Evolutionary conservation across 179 eudicot species (phyloP).

Genomic region (Silene noctiflora): DNA sequence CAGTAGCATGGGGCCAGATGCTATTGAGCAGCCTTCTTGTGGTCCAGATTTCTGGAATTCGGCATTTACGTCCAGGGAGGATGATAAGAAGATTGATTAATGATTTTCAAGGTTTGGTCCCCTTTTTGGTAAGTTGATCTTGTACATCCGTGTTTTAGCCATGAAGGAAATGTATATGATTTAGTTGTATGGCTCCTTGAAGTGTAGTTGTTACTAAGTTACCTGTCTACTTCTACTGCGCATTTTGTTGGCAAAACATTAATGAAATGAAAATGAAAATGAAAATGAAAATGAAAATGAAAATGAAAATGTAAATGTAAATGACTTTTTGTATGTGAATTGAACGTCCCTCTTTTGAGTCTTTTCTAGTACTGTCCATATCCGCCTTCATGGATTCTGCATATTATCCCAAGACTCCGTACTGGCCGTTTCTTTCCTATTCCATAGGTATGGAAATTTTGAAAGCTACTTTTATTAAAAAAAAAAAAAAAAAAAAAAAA

Average conservation of each 20-base stretch:
- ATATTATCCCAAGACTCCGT: too few relatives aligned
- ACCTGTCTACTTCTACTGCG: background rate
- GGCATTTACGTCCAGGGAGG: constrained; percentile 24
- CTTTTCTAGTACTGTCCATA: background rate
- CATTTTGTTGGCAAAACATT: constrained; percentile 6
- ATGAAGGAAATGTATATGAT: constrained; percentile 29
- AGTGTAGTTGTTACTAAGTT: constrained; percentile 17
- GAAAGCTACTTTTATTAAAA: too few relatives aligned
- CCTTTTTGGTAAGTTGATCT: constrained; percentile 12
- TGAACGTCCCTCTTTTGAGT: background rate
- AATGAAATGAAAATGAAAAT: constrained; percentile 6
- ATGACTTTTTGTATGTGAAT: background rate
- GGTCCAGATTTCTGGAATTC: constrained; percentile 28
- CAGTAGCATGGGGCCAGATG: constrained; percentile 9
- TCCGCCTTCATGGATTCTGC: background rate
- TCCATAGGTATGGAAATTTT: too few relatives aligned
- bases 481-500: too few relatives aligned
- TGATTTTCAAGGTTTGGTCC: background rate
- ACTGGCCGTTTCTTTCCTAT: too few relatives aligned
- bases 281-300: constrained; percentile 3
- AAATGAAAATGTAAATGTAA: background rate
- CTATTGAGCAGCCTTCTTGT: constrained; percentile 23
- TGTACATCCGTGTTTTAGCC: constrained; percentile 20
- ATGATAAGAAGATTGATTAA: constrained; percentile 19
- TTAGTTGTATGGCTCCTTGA: constrained; percentile 21